phyloP scores from a whole-genome alignment of 2,329 filamentous ascomycete species.

The Colletotrichum caudatum region DNA sequence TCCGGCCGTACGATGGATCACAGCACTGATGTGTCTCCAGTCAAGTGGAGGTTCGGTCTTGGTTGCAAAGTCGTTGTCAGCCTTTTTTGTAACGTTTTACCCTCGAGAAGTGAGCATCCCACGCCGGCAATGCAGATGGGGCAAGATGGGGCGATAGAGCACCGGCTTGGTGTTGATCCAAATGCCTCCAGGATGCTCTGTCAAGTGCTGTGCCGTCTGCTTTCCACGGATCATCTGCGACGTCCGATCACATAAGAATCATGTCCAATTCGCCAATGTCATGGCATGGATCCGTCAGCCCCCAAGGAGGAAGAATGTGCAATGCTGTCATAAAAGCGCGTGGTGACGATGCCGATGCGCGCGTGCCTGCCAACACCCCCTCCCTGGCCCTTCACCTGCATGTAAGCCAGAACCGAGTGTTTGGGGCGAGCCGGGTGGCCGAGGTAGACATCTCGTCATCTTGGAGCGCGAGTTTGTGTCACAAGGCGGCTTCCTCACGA shows the following conservation, averaged over 20 bases:
- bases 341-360: constrained; percentile 32
- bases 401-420: constrained; percentile 37
- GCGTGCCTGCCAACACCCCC: constrained; percentile 29
- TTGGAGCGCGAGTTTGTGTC: constrained; percentile 26
- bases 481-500: constrained; percentile 20
- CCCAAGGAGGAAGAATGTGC: constrained; percentile 7
- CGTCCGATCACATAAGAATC: constrained; percentile 7
- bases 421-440: constrained; percentile 14
- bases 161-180: not conserved
- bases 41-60: constrained; percentile 24
- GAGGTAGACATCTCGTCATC: constrained; percentile 11
- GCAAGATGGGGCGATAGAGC: constrained; percentile 10
- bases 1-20: constrained; percentile 37
- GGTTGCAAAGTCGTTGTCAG: constrained; percentile 9
- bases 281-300: not conserved
- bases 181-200: not conserved
- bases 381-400: constrained; percentile 17
- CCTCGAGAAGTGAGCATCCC: constrained; percentile 16
- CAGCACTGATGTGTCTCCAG: constrained; percentile 25
- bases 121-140: constrained; percentile 12
- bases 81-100: not conserved
- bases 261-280: constrained; percentile 6
- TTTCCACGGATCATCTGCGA: not conserved
- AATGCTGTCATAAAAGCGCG: constrained; percentile 37
- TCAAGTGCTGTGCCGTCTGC: not conserved